Conservation (phyloP, 2,329 filamentous ascomycete species). For the Chaetothyriales sp. region DNA sequence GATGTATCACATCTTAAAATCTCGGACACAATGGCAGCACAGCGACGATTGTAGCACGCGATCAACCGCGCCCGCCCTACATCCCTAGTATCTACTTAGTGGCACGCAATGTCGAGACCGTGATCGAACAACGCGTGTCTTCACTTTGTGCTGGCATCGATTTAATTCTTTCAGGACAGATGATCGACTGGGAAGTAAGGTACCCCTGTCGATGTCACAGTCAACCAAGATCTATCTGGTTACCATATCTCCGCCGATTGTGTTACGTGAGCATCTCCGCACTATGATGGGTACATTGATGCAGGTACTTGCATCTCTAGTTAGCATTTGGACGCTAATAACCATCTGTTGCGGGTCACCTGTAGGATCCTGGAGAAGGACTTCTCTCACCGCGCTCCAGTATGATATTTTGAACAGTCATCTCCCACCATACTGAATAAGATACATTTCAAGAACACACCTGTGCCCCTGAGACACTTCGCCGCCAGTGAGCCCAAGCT, state of each 20-base stretch:
- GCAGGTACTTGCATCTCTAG: too few species aligned
- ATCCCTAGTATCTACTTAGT: background rate
- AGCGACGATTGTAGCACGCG: background rate
- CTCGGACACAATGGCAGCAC: background rate
- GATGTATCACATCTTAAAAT: background rate
- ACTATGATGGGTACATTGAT: too few species aligned
- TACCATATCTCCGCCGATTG: too few species aligned
- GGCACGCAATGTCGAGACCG: background rate
- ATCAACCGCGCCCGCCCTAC: background rate
- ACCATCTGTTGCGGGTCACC: too few species aligned
- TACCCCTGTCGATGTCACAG: background rate
- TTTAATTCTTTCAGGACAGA: background rate
- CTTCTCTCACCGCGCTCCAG: too few species aligned
- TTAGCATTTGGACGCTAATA: too few species aligned
- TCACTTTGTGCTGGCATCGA: background rate
- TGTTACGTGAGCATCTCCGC: too few species aligned
- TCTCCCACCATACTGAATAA: too few species aligned
- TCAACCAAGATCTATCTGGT: background rate
- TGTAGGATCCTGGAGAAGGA: too few species aligned
- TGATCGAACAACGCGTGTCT: background rate
- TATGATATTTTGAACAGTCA: too few species aligned
- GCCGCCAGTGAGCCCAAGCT: background rate
- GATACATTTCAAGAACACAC: too few species aligned
- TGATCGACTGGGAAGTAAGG: background rate
- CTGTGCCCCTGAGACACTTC: background rate